Evolutionary conservation across 73 alveolate species (phyloP).

Genomic region (Diophrys sp.): DNA sequence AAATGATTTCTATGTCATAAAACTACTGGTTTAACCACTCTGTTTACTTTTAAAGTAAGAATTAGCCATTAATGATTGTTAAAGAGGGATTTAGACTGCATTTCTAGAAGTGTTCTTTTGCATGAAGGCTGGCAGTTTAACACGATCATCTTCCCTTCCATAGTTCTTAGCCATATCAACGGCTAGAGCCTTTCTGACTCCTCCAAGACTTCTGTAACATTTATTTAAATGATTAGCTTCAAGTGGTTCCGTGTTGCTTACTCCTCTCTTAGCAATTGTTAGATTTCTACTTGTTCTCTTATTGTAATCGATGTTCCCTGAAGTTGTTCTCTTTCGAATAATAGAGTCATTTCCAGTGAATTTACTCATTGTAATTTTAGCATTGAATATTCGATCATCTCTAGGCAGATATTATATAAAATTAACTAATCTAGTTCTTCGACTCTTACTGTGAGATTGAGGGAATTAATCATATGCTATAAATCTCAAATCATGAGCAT

Average conservation of each 20-base stretch:
- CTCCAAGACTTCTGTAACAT: neutral
- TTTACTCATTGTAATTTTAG: neutral
- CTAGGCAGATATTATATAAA: neutral
- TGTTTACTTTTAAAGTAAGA: too few relatives aligned
- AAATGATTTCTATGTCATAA: neutral
- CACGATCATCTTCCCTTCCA: neutral
- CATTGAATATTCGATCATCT: neutral
- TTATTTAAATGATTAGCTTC: neutral
- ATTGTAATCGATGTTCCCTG: neutral
- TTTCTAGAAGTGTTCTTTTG: neutral
- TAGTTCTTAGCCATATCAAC: neutral
- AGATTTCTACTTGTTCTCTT: neutral
- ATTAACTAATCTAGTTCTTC: neutral
- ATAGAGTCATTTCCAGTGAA: neutral
- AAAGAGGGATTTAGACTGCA: neutral
- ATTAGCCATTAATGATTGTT: neutral
- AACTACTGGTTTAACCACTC: neutral
- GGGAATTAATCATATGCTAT: neutral
- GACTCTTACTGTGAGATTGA: too few relatives aligned
- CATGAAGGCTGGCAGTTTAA: neutral
- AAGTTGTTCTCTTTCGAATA: neutral
- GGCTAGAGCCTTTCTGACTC: neutral
- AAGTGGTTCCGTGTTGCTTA: neutral
- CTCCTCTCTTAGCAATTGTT: neutral
- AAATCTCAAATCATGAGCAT: neutral